Conservation (phyloP, 2,329 filamentous ascomycete species). For the Fusarium sp. region DNA sequence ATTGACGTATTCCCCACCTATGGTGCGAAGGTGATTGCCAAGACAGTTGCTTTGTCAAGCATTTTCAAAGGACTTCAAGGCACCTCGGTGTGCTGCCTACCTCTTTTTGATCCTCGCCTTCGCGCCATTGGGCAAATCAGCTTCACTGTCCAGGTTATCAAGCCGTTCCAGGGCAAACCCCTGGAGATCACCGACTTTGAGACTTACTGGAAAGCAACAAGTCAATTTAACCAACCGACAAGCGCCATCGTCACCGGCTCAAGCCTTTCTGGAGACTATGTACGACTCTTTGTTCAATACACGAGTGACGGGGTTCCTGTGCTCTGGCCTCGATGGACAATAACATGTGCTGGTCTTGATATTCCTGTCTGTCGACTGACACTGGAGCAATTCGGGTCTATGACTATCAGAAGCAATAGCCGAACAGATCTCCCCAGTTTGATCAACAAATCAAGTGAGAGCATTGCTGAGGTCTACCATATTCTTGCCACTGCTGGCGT, state of each 20-base stretch:
- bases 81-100: slow-evolving; percentile 83
- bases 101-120: slow-evolving; percentile 90
- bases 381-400: slow-evolving; percentile 74
- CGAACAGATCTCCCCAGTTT: slow-evolving; percentile 58
- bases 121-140: slow-evolving; percentile 92
- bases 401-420: slow-evolving; percentile 58
- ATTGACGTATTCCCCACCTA: slow-evolving; percentile 99
- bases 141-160: slow-evolving; percentile 96
- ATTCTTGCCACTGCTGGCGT: slow-evolving; percentile 80
- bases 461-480: slow-evolving; percentile 75
- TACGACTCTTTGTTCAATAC: slow-evolving; percentile 90
- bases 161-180: slow-evolving; percentile 91
- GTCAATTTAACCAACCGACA: slow-evolving; percentile 82
- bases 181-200: slow-evolving; percentile 98
- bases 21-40: slow-evolving; percentile 96
- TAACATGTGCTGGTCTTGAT: slow-evolving; percentile 79
- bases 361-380: slow-evolving; percentile 85
- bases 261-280: slow-evolving; percentile 94
- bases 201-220: slow-evolving; percentile 99
- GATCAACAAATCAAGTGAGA: slow-evolving; percentile 59
- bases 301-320: slow-evolving; percentile 89
- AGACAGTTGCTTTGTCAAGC: slow-evolving; percentile 89
- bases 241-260: slow-evolving; percentile 93
- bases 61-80: slow-evolving; percentile 82
- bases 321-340: slow-evolving; percentile 86